Percentiles rank a stretch among this genome's conserved stretches.
phyloP scores from a whole-genome alignment of 257 asterid species.

The Marsdenia floribunda region DNA sequence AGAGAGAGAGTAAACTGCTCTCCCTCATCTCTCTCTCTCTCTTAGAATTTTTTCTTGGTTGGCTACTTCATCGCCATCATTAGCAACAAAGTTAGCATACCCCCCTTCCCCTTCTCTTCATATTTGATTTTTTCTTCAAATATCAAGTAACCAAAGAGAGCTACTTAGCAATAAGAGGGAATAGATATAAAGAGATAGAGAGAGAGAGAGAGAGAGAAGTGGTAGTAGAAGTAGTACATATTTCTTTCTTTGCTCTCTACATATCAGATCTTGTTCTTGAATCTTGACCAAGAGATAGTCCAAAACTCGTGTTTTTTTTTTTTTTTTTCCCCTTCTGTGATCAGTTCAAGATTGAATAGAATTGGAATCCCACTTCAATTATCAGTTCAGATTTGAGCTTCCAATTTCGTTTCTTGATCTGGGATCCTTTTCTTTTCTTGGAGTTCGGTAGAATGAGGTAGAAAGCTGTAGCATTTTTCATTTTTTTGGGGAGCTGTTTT shows the following conservation, averaged over 20 bases:
- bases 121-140: constrained; percentile 24
- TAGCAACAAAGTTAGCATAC: constrained; percentile 24
- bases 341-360: constrained; percentile 10
- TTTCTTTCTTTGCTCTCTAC: constrained; percentile 2
- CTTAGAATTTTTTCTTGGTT: constrained; percentile 16
- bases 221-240: not conserved
- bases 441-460: constrained; percentile 16
- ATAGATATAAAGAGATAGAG: not conserved
- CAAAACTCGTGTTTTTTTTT: not conserved
- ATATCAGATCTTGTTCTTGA: constrained; percentile 31
- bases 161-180: not conserved
- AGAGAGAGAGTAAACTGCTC: constrained; percentile 9
- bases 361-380: constrained; percentile 14
- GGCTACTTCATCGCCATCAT: constrained; percentile 34
- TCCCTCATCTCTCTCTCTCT: not conserved
- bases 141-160: constrained; percentile 17
- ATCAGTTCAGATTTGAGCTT: constrained; percentile 18
- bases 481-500: not conserved
- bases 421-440: constrained; percentile 2
- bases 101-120: constrained; percentile 9
- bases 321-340: not conserved
- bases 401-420: constrained; percentile 14
- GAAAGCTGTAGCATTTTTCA: constrained; percentile 20
- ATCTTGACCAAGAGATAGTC: constrained; percentile 15
- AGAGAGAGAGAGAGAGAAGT: constrained; percentile 9